Evolutionary conservation across 2,329 filamentous ascomycete genomes (phyloP).

Genomic region (Alternaria sp.): DNA sequence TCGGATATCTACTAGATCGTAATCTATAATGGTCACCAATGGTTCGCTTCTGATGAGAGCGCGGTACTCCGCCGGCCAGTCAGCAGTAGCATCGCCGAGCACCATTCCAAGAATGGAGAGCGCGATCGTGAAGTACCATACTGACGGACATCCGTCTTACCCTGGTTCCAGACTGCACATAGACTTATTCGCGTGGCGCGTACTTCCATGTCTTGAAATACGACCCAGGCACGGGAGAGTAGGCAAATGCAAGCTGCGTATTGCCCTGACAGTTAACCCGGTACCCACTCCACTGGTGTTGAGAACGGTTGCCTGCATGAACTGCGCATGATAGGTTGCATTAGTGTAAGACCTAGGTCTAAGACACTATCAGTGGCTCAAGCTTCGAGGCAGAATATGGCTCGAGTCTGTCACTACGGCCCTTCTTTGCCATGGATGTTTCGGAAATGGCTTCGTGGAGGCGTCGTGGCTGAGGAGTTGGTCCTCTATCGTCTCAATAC

Average conservation of each 20-base stretch:
- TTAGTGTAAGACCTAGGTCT: not conserved
- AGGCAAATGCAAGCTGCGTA: not conserved
- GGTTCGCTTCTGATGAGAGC: not conserved
- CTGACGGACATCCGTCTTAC: constrained; percentile 1
- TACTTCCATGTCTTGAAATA: not conserved
- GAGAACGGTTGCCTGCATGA: not conserved
- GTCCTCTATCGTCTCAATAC: not conserved
- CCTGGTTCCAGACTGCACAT: not conserved
- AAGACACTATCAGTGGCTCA: not conserved
- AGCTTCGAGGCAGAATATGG: not conserved
- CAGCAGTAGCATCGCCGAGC: not conserved
- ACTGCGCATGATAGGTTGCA: not conserved
- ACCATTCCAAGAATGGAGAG: not conserved
- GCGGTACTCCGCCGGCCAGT: constrained; percentile 4
- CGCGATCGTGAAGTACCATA: not conserved
- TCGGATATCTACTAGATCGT: not conserved
- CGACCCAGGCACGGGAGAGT: not conserved
- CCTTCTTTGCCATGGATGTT: not conserved
- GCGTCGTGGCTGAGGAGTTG: not conserved
- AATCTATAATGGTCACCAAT: not conserved
- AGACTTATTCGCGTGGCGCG: not conserved
- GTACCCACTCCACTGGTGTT: not conserved
- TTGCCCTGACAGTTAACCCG: not conserved
- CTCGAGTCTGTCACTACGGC: not conserved
- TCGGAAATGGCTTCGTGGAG: not conserved